Conservation (phyloP, 129 eudicot species). For the Centaurea solstitialis region DNA sequence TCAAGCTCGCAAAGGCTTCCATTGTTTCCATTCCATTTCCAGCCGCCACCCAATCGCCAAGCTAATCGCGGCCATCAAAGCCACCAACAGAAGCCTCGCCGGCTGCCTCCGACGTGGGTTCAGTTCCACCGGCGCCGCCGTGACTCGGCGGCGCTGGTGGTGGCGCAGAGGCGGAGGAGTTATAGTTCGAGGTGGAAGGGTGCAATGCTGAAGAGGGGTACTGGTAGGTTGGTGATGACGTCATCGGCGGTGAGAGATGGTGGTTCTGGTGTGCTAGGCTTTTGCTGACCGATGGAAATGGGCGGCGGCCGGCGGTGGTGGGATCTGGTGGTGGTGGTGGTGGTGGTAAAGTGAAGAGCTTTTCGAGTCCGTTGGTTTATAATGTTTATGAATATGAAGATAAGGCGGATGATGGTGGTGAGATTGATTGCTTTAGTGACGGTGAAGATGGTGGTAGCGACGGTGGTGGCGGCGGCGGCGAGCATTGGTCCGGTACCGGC, state of each 20-base stretch:
- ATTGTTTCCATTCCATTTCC: neutral
- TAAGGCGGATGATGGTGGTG: constrained; percentile 32
- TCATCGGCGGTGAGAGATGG: neutral
- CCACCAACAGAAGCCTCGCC: constrained; percentile 51
- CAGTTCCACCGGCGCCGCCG: constrained; percentile 47
- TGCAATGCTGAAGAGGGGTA: constrained; percentile 55
- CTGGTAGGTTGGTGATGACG: constrained; percentile 35
- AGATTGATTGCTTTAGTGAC: constrained; percentile 7
- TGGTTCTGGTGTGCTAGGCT: constrained; percentile 15
- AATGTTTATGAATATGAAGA: constrained; percentile 33
- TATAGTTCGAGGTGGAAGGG: constrained; percentile 63
- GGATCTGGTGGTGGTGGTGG: constrained; percentile 18
- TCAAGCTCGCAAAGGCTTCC: constrained; percentile 54
- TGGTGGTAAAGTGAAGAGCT: constrained; percentile 51
- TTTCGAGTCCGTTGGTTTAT: constrained; percentile 68
- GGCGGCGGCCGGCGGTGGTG: constrained; percentile 34
- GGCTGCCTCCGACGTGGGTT: constrained; percentile 45
- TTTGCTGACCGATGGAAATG: constrained; percentile 58
- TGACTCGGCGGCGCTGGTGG: constrained; percentile 52
- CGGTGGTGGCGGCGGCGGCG: constrained; percentile 23
- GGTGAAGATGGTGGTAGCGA: constrained; percentile 13
- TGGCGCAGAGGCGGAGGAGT: constrained; percentile 42
- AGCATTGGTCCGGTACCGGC: constrained; percentile 40
- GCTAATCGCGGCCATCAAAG: constrained; percentile 50
- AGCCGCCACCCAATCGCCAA: constrained; percentile 45